Conservation (phyloP, 441 rosid species). For the Pelargonium cotyledonis region DNA sequence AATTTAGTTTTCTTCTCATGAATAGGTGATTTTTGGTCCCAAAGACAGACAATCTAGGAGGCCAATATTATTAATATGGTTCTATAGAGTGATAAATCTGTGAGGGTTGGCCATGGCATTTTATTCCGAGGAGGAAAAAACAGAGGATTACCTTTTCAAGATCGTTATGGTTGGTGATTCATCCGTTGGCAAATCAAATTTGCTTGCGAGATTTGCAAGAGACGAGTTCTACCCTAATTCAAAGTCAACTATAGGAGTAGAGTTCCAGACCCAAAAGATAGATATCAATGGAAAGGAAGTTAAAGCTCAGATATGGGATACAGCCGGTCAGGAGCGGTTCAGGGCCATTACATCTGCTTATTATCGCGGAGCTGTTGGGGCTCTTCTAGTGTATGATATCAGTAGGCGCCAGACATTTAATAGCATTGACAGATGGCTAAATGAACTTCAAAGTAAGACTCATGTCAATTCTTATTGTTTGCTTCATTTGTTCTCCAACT, state of each 20-base stretch:
- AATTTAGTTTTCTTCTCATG: neutral
- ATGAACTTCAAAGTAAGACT: neutral
- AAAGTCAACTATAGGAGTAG: neutral
- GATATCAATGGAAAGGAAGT: neutral
- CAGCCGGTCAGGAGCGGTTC: neutral
- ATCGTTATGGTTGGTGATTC: conserved; percentile 6
- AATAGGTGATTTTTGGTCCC: neutral
- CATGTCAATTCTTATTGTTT: neutral
- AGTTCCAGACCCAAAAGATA: neutral
- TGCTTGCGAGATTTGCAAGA: neutral
- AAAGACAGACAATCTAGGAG: neutral
- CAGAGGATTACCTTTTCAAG: conserved; percentile 5
- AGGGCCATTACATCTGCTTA: neutral
- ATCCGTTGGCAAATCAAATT: neutral
- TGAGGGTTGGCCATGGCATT: neutral
- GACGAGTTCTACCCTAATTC: neutral
- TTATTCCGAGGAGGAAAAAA: neutral
- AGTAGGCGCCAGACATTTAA: neutral
- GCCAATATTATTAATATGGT: neutral
- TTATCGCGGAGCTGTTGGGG: neutral
- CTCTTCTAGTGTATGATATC: neutral
- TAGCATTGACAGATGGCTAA: neutral
- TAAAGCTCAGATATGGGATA: conserved; percentile 1
- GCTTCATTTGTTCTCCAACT: neutral
- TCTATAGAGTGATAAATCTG: neutral